Conservation (phyloP, 2,329 filamentous ascomycete species). For the Fusarium sp. region DNA sequence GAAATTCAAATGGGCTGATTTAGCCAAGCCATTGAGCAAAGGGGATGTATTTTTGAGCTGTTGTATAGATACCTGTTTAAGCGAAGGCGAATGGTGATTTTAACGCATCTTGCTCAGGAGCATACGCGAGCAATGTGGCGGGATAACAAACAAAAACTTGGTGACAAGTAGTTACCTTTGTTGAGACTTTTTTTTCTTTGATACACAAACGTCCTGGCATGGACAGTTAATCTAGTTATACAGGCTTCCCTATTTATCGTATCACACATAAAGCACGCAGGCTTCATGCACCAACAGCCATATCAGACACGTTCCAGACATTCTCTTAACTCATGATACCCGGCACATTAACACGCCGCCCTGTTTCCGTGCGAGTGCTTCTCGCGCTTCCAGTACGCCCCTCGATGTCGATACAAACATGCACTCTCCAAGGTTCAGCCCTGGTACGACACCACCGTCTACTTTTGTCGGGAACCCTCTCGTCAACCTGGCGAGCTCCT, state of each 20-base stretch:
- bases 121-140: slow-evolving; percentile 21
- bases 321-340: slow-evolving; percentile 61
- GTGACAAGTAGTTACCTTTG: slow-evolving; percentile 29
- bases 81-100: slow-evolving; percentile 53
- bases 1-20: slow-evolving; percentile 37
- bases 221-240: slow-evolving; percentile 48
- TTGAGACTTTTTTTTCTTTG: slow-evolving; percentile 37
- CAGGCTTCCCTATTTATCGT: slow-evolving; percentile 43
- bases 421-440: slow-evolving; percentile 85
- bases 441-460: slow-evolving; percentile 78
- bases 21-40: slow-evolving; percentile 31
- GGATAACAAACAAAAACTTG: slow-evolving; percentile 23
- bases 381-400: slow-evolving; percentile 85
- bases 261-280: slow-evolving; percentile 33
- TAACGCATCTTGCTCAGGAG: slow-evolving; percentile 39
- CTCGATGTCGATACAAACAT: slow-evolving; percentile 84
- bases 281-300: slow-evolving; percentile 19
- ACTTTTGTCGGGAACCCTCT: slow-evolving; percentile 74
- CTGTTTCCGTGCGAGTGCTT: slow-evolving; percentile 84
- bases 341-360: slow-evolving; percentile 87
- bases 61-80: slow-evolving; percentile 53
- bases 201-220: slow-evolving; percentile 42
- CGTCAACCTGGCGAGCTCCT: slow-evolving; percentile 75
- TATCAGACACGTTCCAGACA: neutral
- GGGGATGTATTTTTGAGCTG: slow-evolving; percentile 42